These are phyloP conservation scores for Elaeis guineensis DNA, from an alignment of 176 grass and related monocot species.

Conservation along the genomic window DNA sequence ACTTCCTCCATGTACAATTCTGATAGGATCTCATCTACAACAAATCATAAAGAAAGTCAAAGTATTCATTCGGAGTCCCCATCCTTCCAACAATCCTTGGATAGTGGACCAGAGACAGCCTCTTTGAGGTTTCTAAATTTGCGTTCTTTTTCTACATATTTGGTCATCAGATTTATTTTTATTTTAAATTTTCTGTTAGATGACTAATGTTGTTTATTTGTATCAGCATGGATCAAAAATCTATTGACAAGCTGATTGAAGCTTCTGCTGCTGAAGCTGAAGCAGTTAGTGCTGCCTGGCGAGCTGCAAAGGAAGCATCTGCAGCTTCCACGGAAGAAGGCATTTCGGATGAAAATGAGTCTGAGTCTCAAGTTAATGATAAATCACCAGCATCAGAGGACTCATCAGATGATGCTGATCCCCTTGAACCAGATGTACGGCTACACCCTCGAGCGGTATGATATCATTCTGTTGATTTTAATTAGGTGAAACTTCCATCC, in stretches of 20 bases:
- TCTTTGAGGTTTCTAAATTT: constrained; percentile 35
- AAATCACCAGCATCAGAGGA: constrained; percentile 50
- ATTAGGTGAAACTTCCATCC: too few relatives aligned
- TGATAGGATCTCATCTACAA: constrained; percentile 39
- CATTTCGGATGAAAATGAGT: constrained; percentile 79
- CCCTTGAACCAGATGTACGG: constrained; percentile 72
- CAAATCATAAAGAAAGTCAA: constrained; percentile 36
- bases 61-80: constrained; percentile 36
- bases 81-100: constrained; percentile 37
- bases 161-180: constrained; percentile 5
- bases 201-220: constrained; percentile 3
- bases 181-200: constrained; percentile 7
- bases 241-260: constrained; percentile 85
- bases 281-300: constrained; percentile 91
- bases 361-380: constrained; percentile 55
- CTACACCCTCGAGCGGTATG: constrained; percentile 89
- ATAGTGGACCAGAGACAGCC: constrained; percentile 38
- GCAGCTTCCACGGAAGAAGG: constrained; percentile 71
- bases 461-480: too few relatives aligned
- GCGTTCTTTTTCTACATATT: background rate
- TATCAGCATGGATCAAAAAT: constrained; percentile 60
- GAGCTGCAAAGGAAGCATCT: constrained; percentile 87
- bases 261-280: constrained; percentile 95
- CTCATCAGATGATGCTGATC: constrained; percentile 40
- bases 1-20: constrained; percentile 40